Evolutionary conservation across 2,329 filamentous ascomycete genomes (phyloP), one percentile per base, ranked within the genome.

Genomic region (Plenodomus lindquistii): DNA sequence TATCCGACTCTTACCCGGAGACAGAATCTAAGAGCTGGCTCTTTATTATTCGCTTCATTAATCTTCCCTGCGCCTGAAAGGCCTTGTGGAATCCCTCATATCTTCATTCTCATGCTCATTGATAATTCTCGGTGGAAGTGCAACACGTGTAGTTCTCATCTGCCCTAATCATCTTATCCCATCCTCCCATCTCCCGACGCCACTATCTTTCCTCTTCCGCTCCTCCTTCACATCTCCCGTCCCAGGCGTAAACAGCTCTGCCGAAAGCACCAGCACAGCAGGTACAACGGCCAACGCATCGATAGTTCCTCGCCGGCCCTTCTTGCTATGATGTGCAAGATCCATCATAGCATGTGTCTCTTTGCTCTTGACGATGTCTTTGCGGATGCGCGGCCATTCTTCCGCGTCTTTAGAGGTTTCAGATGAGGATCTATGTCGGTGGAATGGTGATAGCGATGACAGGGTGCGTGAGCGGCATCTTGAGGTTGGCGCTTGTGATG

Each of bases 231-330:
- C 48, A 15, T 42, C 46, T 17, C 50, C 53, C 40, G 50, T 37
- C 35, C 55, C 58, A 4, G 69, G 69, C 41, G 68, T 72, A 35
- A 72, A 72, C 39, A 71, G 41, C 54, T 72, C 69, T 2, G 69
- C 66, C 22, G 62, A 63, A 54, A 72, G 34, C 29, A 72, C 58
- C 46, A 72, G 41, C 17, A 71, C 65, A 3, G 69, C 63, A 1
- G 69, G 69, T 13, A 70, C 62, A 34, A 72, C 63, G 7, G 68
- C 69, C 22, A 70, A 41, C n/a, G 68, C 69, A 50, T 67, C 67
- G 6, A 72, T 44, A 1, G 65, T 69, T 17, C 60, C 59, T 1
- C 54, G 58, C 24, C 64, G 44, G 2, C 39, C 52, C 41, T 60
- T 50, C 37, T 57, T 63, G n/a, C 44, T 51, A 35, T 49, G 45